phyloP scores from a whole-genome alignment of 2,329 filamentous ascomycete genomes.

The Pyricularia pennisetigena region DNA sequence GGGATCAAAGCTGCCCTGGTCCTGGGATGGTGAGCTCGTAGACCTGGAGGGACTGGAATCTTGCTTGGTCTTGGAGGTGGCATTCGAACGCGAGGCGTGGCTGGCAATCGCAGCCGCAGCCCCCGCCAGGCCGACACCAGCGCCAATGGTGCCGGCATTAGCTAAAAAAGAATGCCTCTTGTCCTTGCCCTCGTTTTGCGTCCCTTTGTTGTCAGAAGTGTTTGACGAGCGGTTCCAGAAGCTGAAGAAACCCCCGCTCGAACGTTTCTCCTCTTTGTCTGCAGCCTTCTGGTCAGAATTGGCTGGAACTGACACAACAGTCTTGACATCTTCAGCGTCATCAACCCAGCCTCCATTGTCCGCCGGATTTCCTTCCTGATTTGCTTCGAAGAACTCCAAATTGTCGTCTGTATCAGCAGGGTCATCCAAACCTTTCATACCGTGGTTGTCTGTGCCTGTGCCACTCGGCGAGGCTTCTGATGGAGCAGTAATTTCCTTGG shows the following conservation, averaged over 20 bases:
- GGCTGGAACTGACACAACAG: slow-evolving; percentile 30
- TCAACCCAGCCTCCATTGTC: slow-evolving; percentile 29
- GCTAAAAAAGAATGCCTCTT: slow-evolving; percentile 57
- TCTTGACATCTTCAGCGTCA: slow-evolving; percentile 37
- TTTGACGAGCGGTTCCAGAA: slow-evolving; percentile 28
- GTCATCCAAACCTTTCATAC: not conserved
- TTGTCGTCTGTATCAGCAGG: not conserved
- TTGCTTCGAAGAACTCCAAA: slow-evolving; percentile 14
- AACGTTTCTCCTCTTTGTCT: slow-evolving; percentile 28
- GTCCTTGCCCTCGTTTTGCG: slow-evolving; percentile 19
- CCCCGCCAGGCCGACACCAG: slow-evolving; percentile 55
- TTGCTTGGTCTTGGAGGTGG: slow-evolving; percentile 19
- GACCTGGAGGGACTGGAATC: slow-evolving; percentile 3
- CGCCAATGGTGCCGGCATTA: slow-evolving; percentile 61
- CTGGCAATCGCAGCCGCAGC: slow-evolving; percentile 31
- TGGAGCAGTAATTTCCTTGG: not conserved
- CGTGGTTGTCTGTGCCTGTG: not conserved
- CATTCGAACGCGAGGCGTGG: slow-evolving; percentile 31
- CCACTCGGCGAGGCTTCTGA: not conserved
- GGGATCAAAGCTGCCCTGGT: slow-evolving; percentile 36
- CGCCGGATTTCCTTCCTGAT: slow-evolving; percentile 26
- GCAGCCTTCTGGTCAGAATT: slow-evolving; percentile 23
- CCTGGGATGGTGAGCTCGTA: slow-evolving; percentile 5
- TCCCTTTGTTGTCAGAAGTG: slow-evolving; percentile 24
- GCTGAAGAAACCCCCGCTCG: slow-evolving; percentile 36